Base-by-base conservation (phyloP, 495 filamentous ascomycete species). In the Aspergillus cavernicola region DNA sequence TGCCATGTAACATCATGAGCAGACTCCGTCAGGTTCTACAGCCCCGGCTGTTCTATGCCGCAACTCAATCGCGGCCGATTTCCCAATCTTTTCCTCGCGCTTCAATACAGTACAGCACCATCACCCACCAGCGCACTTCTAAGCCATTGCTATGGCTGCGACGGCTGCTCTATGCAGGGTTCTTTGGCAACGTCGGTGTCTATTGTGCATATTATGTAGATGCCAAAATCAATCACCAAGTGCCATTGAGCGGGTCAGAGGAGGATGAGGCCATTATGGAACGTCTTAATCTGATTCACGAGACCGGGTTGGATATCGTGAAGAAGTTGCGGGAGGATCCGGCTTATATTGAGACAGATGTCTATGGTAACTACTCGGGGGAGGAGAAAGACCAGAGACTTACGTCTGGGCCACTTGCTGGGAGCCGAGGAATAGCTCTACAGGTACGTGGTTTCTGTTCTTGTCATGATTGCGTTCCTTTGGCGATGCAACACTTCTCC, bases 271-370 rank as follows among this genome's bases (percentile, higher is more conserved):
- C 24, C 10, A 44, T 48, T 41, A 23, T 74, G 20, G 44, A 62
- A 31, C 44, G 51, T 12, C 63, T 75, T n/a, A 45, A 64, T 10
- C 49, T 38, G 0, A 37, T 56, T 20, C 68, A 66, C 39, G 68
- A 74, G 22, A n/a, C n/a, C n/a, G 51, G 68, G 20, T 69, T 85
- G 1, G 78, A 82, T 11, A 61, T 85, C 50, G 80, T 87, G 18
- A 61, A 71, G 51, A 59, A 70, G 20, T 69, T 87, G 24, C 68
- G 72, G n/a, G 42, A 63, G 12, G 67, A 85, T 65, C 78, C 81
- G 7, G 64, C 68, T 32, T 87, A 76, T 67, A 65, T 67, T 35
- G 78, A 79, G 50, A 58, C 56, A 61, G 75, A 79, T 22, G 83
- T 83, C 26, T 87, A 87, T 67, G 64, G 70, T 22, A 71, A 72